Base-by-base conservation (phyloP, 2,329 filamentous ascomycete species). In the Zymoseptoria ardabiliae region DNA sequence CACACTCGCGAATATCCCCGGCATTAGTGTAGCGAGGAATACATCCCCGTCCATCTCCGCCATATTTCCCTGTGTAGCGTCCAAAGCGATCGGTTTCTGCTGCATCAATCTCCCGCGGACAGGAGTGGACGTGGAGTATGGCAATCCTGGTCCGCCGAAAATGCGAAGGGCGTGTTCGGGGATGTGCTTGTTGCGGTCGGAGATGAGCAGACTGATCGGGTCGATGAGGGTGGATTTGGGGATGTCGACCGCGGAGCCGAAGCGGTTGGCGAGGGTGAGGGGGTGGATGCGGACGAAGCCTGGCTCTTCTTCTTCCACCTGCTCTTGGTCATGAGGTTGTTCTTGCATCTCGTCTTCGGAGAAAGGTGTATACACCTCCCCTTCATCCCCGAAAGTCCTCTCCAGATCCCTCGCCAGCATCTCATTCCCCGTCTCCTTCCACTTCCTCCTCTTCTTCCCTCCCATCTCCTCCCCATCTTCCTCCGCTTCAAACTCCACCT, bases 81-180 rank as follows among this genome's bases (percentile, higher is more conserved):
- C 80, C 51, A 92, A 74, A 1, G 82, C 79, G 25, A 92, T 83
- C 0, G 83, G 79, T 62, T 82, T 83, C 76, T 90, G 88, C 17
- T 82, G 80, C 30, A 82, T 76, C 30, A 76, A 81, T 68, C 76
- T 83, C 68, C 76, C 82, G 17, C 66, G 72, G 2, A 79, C 75
- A 0, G 89, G 87, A 2, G 89, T 92, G 1, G 86, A 82, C 0
- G 89, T 85, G 1, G 91, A 95, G 69, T 88, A 81, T 2, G 92
- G 92, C 17, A 97, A 77, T 0, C 86, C 84, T 3, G 75, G 75
- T 0, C 93, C 93, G 50, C 92, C 93, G 71, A 96, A 93, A 0
- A 84, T 80, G 50, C 80, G 82, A 65, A 90, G 84, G 0, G 92
- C 89, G 1, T 88, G 82, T 58, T 87, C 82, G 35, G 81, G 80